A percentile compares a stretch with the other conserved stretches of the same genome.
Conservation (phyloP, 345 rosid genomes). For the Theobroma cacao region DNA sequence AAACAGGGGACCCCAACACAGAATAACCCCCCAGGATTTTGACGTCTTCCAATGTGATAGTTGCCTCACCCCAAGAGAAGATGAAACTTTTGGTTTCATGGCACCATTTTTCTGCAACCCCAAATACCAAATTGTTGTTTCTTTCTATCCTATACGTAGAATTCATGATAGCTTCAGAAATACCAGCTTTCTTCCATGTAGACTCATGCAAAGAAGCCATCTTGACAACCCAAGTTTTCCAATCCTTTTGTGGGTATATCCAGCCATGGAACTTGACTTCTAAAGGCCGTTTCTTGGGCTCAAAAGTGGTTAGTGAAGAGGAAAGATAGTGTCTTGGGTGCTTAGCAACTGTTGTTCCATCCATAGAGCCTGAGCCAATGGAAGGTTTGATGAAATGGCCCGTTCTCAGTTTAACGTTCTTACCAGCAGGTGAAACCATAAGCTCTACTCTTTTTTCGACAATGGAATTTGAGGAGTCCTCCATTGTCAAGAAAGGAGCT, state of each 20-base stretch:
- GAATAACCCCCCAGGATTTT: slow-evolving; percentile 42
- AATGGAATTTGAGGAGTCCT: slow-evolving; percentile 9
- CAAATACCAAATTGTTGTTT: slow-evolving; percentile 27
- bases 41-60: slow-evolving; percentile 47
- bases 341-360: slow-evolving; percentile 9
- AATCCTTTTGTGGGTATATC: slow-evolving; percentile 16
- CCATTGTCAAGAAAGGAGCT: neutral
- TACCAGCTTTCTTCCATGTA: slow-evolving; percentile 48
- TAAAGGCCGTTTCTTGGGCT: slow-evolving; percentile 18
- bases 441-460: slow-evolving; percentile 39
- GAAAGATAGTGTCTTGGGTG: slow-evolving; percentile 3
- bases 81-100: slow-evolving; percentile 45
- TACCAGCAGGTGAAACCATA: slow-evolving; percentile 22
- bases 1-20: slow-evolving; percentile 46
- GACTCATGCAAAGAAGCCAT: slow-evolving; percentile 31
- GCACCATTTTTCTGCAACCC: slow-evolving; percentile 47
- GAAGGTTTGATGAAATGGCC: slow-evolving; percentile 35
- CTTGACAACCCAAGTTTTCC: slow-evolving; percentile 39
- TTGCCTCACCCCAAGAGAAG: slow-evolving; percentile 59
- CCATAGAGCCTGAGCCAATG: neutral
- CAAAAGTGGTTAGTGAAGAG: slow-evolving; percentile 4
- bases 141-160: slow-evolving; percentile 23
- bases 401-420: slow-evolving; percentile 14
- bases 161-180: slow-evolving; percentile 38
- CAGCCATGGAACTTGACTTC: slow-evolving; percentile 31